Evolutionary conservation across 306 rosid genomes (phyloP), one percentile per base, ranked within the genome.

Genomic region (Pueraria montana): DNA sequence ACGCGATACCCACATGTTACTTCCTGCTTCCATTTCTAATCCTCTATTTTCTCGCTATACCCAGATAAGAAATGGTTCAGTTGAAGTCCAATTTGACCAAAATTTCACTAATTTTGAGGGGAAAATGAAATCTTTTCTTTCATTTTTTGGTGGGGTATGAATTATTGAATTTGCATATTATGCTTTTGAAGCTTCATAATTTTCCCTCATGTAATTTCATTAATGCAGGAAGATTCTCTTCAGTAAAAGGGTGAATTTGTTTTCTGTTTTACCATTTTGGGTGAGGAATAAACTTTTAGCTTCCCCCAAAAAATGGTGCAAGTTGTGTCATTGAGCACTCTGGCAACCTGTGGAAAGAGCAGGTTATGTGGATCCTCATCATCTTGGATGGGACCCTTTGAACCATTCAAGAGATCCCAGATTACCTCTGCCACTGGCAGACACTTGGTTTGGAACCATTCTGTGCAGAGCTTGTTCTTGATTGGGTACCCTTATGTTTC

Each of bases 321-420:
- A 86, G 87, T 89, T 85, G 71, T 93, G 80, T 80, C 97, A 79
- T 40, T 86, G 85, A 84, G 80, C 86, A 84, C 96, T 88, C 64
- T 92, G 78, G 84, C 83, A 36, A 72, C 91, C n/a, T 88, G 87
- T 82, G 78, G 89, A 73, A 84, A 85, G 72, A 74, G 81, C 34
- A 82, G 85, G 77, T 26, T 85, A 14, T 87, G 64, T 87, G 91
- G 94, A 75, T 78, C 85, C 48, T 27, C 84, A 58, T 77, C 85
- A 76, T 78, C 85, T 62, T 87, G 87, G 92, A 86, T 86, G 81
- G 61, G 40, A 79, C 89, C 82, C 83, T 89, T 85, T 76, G 84
- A 83, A 55, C 85, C 87, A 61, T 83, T 78, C 36, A 89, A 81
- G 76, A 89, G 82, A 82, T 77, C 81, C 58, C 90, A 52, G 30